Base-by-base conservation (phyloP, 345 rosid genomes). In the Salix purpurea region DNA sequence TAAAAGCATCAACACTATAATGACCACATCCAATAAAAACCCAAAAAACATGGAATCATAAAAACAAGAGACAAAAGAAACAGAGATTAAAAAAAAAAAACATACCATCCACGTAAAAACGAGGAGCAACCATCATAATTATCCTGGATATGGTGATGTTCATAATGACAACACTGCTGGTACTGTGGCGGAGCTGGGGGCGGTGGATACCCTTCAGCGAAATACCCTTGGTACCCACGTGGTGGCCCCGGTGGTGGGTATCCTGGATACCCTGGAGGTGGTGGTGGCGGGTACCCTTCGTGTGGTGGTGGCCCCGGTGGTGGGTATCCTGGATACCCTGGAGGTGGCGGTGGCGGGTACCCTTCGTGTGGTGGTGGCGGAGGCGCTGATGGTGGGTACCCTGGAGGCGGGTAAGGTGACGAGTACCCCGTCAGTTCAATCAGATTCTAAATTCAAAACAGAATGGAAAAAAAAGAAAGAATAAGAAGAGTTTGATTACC, bases 221-320 rank as follows among this genome's bases (percentile, higher is more conserved):
- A 92, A 82, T 92, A 92, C 54, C 96, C 96, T 83, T 92, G 96
- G 77, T 91, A 91, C 34, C 96, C 92, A 74, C 88, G 92, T 11
- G 65, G 74, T 13, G 86, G 85, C 12, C 85, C 86, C 50, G 87
- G 87, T n/a, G 91, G 87, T 0, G 77, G 87, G 76, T 87, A 88
- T 13, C 73, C 82, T 1, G 88, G 79, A 70, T 90, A 88, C 58
- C 88, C 90, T 6, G 67, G 58, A 7, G 81, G 72, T 2, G 83
- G 86, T 21, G 80, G 87, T 1, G 80, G 88, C 8, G 89, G 36
- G 36, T 34, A 34, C 6, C 36, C 36, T 34, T 34, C 36, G 36
- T 34, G 36, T 34, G 81, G 72, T 2, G 84, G 44, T 40, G 44
- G 44, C 2, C 42, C 42, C 42, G 11, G 42, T 39, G 42, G 42